phyloP scores from a whole-genome alignment of 2,329 filamentous ascomycete genomes.

The Trichoderma breve region DNA sequence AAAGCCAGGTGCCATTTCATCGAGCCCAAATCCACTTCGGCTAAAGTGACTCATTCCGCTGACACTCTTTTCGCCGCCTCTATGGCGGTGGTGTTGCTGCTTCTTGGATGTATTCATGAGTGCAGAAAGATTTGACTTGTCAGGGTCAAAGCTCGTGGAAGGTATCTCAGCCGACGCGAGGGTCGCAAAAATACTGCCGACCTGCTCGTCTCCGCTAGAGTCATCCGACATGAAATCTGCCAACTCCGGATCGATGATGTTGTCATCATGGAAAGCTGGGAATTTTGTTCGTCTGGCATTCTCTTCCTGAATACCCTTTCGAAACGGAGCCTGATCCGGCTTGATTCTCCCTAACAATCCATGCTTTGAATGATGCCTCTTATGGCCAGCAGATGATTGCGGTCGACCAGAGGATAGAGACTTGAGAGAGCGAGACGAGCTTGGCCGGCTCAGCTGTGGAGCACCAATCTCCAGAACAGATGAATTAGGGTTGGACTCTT shows the following conservation, averaged over 20 bases:
- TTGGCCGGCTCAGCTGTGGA: slow-evolving; percentile 82
- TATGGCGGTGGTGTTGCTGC: slow-evolving; percentile 59
- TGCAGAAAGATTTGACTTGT: slow-evolving; percentile 70
- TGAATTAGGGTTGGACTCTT: slow-evolving; percentile 80
- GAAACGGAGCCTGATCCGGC: slow-evolving; percentile 81
- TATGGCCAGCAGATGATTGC: slow-evolving; percentile 72
- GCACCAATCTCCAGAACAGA: slow-evolving; percentile 87
- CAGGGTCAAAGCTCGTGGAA: slow-evolving; percentile 67
- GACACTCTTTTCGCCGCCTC: slow-evolving; percentile 72
- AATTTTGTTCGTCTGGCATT: slow-evolving; percentile 61
- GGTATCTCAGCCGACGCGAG: slow-evolving; percentile 65
- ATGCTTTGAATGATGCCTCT: slow-evolving; percentile 83
- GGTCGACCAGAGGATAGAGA: slow-evolving; percentile 68
- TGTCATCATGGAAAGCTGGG: slow-evolving; percentile 96
- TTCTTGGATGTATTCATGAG: slow-evolving; percentile 73
- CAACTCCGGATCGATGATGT: slow-evolving; percentile 95
- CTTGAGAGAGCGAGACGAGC: slow-evolving; percentile 84
- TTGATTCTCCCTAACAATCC: slow-evolving; percentile 78
- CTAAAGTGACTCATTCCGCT: slow-evolving; percentile 67
- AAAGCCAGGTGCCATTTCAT: slow-evolving; percentile 53
- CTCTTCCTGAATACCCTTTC: slow-evolving; percentile 67
- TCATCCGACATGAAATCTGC: slow-evolving; percentile 95
- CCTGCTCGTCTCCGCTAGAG: slow-evolving; percentile 84
- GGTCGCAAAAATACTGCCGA: slow-evolving; percentile 78
- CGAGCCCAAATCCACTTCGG: slow-evolving; percentile 63